Evolutionary conservation across 2,329 filamentous ascomycete species (phyloP).

Genomic region (Passalora sequoiae): DNA sequence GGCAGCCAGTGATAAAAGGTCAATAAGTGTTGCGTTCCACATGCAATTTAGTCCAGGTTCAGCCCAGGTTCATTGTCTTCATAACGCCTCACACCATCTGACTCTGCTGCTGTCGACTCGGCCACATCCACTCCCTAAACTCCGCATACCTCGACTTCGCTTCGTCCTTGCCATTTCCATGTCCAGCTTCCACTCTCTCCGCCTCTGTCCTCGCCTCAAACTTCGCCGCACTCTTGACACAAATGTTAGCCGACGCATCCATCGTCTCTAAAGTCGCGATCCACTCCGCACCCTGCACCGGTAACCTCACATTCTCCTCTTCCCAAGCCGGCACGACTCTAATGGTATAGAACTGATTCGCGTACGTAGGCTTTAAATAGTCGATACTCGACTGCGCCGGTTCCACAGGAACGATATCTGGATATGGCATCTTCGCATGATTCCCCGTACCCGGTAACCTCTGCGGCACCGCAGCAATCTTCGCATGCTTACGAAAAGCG

Average conservation of each 20-base stretch:
- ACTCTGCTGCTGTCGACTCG: constrained; percentile 24
- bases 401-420: constrained; percentile 20
- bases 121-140: constrained; percentile 34
- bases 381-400: constrained; percentile 46
- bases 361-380: constrained; percentile 58
- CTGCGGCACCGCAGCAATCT: constrained; percentile 28
- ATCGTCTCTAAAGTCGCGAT: constrained; percentile 51
- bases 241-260: constrained; percentile 50
- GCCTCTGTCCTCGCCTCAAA: constrained; percentile 23
- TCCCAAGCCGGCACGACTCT: constrained; percentile 39
- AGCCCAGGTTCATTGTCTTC: too few species aligned
- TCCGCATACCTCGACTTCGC: constrained; percentile 22
- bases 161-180: constrained; percentile 19
- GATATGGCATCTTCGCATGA: constrained; percentile 29
- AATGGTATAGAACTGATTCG: constrained; percentile 61
- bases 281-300: constrained; percentile 41
- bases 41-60: too few species aligned
- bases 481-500: constrained; percentile 7
- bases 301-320: constrained; percentile 21
- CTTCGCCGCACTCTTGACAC: constrained; percentile 49
- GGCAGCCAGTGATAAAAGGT: too few species aligned
- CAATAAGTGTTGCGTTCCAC: too few species aligned
- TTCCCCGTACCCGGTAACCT: constrained; percentile 29
- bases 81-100: not conserved
- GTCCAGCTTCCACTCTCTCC: constrained; percentile 20